These are phyloP conservation scores for Panellus pusillus DNA, from an alignment of 768 basidiomycete genomes.

Conservation along the genomic window DNA sequence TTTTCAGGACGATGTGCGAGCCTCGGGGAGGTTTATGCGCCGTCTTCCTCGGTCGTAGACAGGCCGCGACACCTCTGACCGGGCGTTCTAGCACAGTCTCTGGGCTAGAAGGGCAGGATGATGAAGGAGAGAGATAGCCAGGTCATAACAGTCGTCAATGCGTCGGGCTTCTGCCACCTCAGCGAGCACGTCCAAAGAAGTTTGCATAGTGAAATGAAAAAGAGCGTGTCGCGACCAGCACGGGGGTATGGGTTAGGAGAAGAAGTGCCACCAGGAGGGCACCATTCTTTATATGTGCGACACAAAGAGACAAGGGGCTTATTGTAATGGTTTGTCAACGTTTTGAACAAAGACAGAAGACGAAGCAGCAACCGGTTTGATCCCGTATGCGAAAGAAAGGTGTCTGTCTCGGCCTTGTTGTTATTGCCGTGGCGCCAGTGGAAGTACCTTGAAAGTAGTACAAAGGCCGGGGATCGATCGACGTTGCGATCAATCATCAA, in stretches of 20 bases:
- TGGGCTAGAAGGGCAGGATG: background rate
- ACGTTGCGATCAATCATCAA: no score
- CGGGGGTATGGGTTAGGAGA: background rate
- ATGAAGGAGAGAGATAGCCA: background rate
- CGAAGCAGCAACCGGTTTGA: background rate
- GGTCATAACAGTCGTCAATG: constrained; percentile 15
- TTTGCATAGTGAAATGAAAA: constrained; percentile 3
- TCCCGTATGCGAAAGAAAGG: constrained; percentile 7
- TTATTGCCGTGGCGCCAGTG: no score
- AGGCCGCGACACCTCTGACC: background rate
- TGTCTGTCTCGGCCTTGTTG: no score
- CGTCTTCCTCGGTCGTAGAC: constrained; percentile 14
- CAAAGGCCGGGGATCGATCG: no score
- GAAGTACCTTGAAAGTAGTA: no score
- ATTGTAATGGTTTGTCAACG: background rate
- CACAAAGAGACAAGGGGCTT: background rate
- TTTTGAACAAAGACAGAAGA: background rate
- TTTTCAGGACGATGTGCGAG: constrained; percentile 13
- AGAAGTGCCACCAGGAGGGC: background rate
- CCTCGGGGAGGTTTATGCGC: constrained; percentile 13
- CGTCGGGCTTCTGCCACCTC: constrained; percentile 2
- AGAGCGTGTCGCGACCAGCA: constrained; percentile 16
- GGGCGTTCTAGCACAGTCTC: background rate
- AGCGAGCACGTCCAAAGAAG: constrained; percentile 15
- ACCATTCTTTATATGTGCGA: constrained; percentile 13